Evolutionary conservation across 2,329 filamentous ascomycete species (phyloP).

Genomic region (Pseudonectria buxi): DNA sequence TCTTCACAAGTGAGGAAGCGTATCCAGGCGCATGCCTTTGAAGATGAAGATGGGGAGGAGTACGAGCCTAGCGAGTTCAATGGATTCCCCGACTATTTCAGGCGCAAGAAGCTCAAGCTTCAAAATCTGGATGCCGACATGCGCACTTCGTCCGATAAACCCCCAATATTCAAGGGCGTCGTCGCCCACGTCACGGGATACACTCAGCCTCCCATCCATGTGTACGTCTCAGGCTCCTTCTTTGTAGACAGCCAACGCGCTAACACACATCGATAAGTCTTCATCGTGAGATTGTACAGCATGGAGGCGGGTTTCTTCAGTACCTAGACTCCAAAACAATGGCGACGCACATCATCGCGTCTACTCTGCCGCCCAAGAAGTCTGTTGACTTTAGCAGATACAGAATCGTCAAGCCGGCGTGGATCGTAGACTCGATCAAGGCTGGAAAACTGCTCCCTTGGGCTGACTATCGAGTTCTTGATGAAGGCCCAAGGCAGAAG

Average conservation of each 20-base stretch:
- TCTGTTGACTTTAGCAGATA: constrained; percentile 80
- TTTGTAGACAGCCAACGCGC: neutral
- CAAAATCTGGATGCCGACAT: constrained; percentile 88
- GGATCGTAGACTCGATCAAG: constrained; percentile 84
- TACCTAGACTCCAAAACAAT: constrained; percentile 92
- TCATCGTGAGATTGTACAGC: constrained; percentile 77
- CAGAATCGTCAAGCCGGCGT: constrained; percentile 87
- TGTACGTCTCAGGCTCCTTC: constrained; percentile 36
- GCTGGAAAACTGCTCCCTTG: constrained; percentile 79
- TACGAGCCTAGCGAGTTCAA: constrained; percentile 83
- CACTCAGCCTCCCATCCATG: constrained; percentile 84
- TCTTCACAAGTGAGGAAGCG: constrained; percentile 56
- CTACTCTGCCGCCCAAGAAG: constrained; percentile 86
- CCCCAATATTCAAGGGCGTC: constrained; percentile 82
- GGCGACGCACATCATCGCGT: constrained; percentile 93
- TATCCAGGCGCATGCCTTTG: constrained; percentile 63
- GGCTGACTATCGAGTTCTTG: constrained; percentile 75
- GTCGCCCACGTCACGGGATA: constrained; percentile 93
- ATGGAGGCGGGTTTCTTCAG: constrained; percentile 93
- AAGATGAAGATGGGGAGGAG: constrained; percentile 80
- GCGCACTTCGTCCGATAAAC: constrained; percentile 62
- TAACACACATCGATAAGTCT: constrained; percentile 38
- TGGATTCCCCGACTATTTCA: constrained; percentile 85
- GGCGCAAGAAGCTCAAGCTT: constrained; percentile 93
- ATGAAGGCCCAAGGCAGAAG: constrained; percentile 78